Evolutionary conservation across 2,329 filamentous ascomycete species (phyloP).

Genomic region (Sporothrix schenckii): DNA sequence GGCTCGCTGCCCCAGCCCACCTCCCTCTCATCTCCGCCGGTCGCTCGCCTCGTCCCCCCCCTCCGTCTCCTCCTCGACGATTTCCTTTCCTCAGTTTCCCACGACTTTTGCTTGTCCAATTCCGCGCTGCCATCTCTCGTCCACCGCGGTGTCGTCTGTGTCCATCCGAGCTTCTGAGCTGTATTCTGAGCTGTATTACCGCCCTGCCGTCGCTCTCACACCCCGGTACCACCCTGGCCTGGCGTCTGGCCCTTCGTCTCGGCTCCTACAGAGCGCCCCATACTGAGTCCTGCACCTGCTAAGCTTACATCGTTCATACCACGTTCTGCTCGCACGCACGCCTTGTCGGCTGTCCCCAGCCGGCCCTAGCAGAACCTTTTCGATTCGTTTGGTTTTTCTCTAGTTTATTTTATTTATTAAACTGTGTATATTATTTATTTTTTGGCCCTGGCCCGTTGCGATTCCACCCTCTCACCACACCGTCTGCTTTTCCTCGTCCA

Average conservation of each 20-base stretch:
- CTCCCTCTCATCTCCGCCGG: not conserved
- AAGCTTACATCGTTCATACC: too few relatives aligned
- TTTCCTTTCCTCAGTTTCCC: not conserved
- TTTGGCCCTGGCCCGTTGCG: not conserved
- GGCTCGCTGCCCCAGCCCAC: not conserved
- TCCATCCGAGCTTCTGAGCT: constrained; percentile 24
- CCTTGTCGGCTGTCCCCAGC: constrained; percentile 12
- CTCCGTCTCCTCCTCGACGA: not conserved
- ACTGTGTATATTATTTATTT: not conserved
- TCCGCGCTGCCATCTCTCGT: not conserved
- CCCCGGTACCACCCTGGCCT: constrained; percentile 12
- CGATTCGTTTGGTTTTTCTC: too few relatives aligned
- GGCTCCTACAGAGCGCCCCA: not conserved
- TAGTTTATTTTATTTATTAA: not conserved
- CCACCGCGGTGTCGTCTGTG: constrained; percentile 7
- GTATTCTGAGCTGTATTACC: constrained; percentile 21
- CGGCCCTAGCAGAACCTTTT: not conserved
- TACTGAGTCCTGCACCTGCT: not conserved
- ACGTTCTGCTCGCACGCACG: not conserved
- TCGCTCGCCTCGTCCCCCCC: not conserved
- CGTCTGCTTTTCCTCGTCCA: not conserved
- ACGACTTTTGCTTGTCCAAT: not conserved
- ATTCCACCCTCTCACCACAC: constrained; percentile 23
- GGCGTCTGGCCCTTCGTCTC: constrained; percentile 12
- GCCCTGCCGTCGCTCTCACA: not conserved